Evolutionary conservation across 1,284 basidiomycete genomes (phyloP).

Genomic region (Exobasidium cylindrosporum): DNA sequence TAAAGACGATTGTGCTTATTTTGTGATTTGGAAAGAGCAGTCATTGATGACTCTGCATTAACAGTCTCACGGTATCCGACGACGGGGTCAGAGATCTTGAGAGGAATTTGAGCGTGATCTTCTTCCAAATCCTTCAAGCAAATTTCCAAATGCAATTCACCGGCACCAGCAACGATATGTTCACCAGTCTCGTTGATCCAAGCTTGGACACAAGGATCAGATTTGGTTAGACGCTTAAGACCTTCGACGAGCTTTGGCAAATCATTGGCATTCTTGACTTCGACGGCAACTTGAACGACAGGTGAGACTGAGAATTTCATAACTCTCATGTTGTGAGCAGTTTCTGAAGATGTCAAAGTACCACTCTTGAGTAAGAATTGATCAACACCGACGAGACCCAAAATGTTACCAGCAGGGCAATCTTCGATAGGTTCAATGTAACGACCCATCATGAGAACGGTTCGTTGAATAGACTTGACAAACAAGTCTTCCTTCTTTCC

Average conservation of each 20-base stretch:
- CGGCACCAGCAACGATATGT: constrained; percentile 98
- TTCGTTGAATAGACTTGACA: constrained; percentile 97
- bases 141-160: constrained; percentile 98
- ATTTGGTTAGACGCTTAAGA: constrained; percentile 99
- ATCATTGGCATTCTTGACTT: constrained; percentile 99
- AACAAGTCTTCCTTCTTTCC: constrained; percentile 99
- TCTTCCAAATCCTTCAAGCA: constrained; percentile 99
- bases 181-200: constrained; percentile 91
- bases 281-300: constrained; percentile 98
- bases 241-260: constrained; percentile 99
- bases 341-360: constrained; percentile 95
- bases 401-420: constrained; percentile 96
- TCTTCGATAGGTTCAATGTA: constrained; percentile 98
- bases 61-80: constrained; percentile 98
- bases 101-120: constrained; percentile 97
- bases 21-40: constrained; percentile 97
- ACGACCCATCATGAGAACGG: constrained; percentile 99
- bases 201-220: constrained; percentile 97
- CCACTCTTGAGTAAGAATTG: constrained; percentile 98
- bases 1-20: constrained; percentile 99
- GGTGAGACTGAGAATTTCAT: constrained; percentile 92
- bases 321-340: constrained; percentile 99
- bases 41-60: constrained; percentile 89
- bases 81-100: constrained; percentile 98
- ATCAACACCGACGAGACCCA: constrained; percentile 99